Conservation (phyloP, 1,284 basidiomycete species). For the Leccinum angustisporum region DNA sequence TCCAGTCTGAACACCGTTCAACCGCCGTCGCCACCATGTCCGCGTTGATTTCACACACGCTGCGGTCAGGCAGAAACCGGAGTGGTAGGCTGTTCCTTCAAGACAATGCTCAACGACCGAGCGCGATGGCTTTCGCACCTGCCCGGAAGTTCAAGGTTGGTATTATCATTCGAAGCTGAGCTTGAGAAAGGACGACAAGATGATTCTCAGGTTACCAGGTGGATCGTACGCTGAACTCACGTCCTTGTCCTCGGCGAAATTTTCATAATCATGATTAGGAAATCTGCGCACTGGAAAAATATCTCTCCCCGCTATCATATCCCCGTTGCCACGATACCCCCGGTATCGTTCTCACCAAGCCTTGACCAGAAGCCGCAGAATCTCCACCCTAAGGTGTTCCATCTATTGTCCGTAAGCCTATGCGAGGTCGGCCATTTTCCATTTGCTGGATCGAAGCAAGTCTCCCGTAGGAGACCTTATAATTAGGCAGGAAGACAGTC, state of each 20-base stretch:
- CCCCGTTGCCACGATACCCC: background rate
- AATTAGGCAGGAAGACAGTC: too few relatives aligned
- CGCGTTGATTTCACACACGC: conserved; percentile 7
- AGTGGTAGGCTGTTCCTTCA: background rate
- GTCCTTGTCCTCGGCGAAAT: background rate
- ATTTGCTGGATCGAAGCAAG: background rate
- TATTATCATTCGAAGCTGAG: background rate
- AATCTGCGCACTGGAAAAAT: background rate
- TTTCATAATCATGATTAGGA: background rate
- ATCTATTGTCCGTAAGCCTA: background rate
- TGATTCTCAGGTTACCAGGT: background rate
- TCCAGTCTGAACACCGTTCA: too few relatives aligned
- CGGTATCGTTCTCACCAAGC: conserved; percentile 11
- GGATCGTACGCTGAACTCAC: background rate
- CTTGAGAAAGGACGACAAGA: background rate
- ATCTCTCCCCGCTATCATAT: background rate
- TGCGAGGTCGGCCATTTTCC: background rate
- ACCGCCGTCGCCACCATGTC: background rate
- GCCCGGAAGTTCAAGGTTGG: too few relatives aligned
- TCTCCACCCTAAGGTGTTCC: conserved; percentile 12
- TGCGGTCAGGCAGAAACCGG: background rate
- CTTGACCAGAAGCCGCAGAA: conserved; percentile 8
- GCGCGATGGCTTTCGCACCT: background rate
- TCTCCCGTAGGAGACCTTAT: too few relatives aligned
- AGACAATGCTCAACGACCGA: background rate